Evolutionary conservation across 768 basidiomycete genomes (phyloP).

Genomic region (Russula dissimulans): DNA sequence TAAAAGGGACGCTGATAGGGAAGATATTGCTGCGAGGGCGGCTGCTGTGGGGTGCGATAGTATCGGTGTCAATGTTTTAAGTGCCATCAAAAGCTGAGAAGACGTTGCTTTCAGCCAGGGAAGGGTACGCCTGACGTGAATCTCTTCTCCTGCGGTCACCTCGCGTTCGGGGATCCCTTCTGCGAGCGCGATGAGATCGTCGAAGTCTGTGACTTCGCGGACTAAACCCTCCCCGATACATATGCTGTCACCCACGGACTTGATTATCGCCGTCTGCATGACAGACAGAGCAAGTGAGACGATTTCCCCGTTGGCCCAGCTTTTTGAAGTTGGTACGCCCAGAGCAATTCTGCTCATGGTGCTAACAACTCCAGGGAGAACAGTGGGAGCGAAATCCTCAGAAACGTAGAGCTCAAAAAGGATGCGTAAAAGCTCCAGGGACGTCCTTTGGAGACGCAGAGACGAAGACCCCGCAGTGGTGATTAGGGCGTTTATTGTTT

Average conservation of each 20-base stretch:
- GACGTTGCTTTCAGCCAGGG: constrained; percentile 78
- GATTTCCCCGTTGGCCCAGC: constrained; percentile 65
- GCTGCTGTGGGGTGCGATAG: constrained; percentile 60
- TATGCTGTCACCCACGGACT: constrained; percentile 56
- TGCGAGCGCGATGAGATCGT: constrained; percentile 44
- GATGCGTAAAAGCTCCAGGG: constrained; percentile 47
- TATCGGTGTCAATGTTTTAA: constrained; percentile 66
- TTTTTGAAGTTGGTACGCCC: constrained; percentile 42
- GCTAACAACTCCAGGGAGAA: constrained; percentile 81
- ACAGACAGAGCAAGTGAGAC: constrained; percentile 50
- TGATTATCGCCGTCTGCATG: constrained; percentile 45
- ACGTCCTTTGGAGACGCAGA: constrained; percentile 50
- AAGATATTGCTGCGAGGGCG: constrained; percentile 49
- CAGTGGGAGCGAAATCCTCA: constrained; percentile 48
- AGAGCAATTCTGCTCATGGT: constrained; percentile 63
- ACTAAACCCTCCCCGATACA: constrained; percentile 56
- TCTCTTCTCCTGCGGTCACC: neutral
- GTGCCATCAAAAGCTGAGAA: constrained; percentile 73
- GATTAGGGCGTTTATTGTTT: constrained; percentile 71
- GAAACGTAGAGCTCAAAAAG: constrained; percentile 43
- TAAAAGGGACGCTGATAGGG: constrained; percentile 49
- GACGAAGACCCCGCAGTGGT: constrained; percentile 45
- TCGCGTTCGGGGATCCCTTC: neutral
- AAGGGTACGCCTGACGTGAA: constrained; percentile 27
- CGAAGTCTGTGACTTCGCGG: constrained; percentile 45